Conservation (phyloP, 805 yeast species). For the Cyberlindnera xishuangbannaensis region DNA sequence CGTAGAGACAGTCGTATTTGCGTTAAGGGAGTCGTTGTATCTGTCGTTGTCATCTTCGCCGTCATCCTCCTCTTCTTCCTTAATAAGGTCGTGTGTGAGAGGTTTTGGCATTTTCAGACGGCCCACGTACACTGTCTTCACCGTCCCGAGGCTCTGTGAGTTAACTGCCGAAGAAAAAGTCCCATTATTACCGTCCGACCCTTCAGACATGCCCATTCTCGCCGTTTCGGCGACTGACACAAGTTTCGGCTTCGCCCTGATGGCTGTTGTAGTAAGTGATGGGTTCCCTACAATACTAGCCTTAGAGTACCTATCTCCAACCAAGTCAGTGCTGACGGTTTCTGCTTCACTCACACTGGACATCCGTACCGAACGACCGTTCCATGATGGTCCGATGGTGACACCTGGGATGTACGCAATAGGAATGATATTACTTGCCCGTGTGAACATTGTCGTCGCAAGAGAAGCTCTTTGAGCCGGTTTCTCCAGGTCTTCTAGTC, state of each 20-base stretch:
- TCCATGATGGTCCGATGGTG: constrained; percentile 42
- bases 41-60: constrained; percentile 3
- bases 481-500: constrained; percentile 27
- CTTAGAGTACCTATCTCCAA: constrained; percentile 33
- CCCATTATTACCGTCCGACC: constrained; percentile 5
- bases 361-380: constrained; percentile 22
- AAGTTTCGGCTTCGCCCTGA: constrained; percentile 66
- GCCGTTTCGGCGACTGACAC: constrained; percentile 37
- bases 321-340: constrained; percentile 17
- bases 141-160: constrained; percentile 23
- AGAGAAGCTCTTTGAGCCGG: constrained; percentile 25
- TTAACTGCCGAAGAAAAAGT: constrained; percentile 19
- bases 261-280: constrained; percentile 55
- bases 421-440: constrained; percentile 84
- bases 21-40: constrained; percentile 7
- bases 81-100: constrained; percentile 12
- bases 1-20: constrained; percentile 4
- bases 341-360: constrained; percentile 23
- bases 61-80: constrained; percentile 16
- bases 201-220: no score
- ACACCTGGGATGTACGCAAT: constrained; percentile 95
- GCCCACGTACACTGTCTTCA: constrained; percentile 19
- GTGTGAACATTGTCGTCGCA: constrained; percentile 65
- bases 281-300: constrained; percentile 40
- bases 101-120: constrained; percentile 7